Base-by-base conservation (phyloP, 2,329 filamentous ascomycete genomes). In the Cercospora sesami region DNA sequence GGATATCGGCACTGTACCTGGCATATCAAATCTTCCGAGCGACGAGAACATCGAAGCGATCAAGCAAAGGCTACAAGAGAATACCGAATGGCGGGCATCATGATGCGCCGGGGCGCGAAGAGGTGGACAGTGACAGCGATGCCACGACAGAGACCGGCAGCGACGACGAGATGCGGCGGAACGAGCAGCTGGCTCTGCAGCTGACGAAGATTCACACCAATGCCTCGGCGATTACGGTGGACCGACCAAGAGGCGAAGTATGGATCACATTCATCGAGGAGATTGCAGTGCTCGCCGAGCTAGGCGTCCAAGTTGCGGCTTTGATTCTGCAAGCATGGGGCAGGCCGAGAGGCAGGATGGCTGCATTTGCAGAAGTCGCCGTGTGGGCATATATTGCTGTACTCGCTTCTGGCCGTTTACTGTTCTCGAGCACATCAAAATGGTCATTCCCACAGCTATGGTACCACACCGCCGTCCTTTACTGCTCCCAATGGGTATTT, bases 401-500 rank as follows among this genome's bases (percentile, higher is more conserved):
- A 16, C 85, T 99, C 67, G 89, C 89, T 14, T 86, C 88, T 21
- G 81, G 93, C 53, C 89, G 95, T 36, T 82, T 97, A 62, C 75
- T 89, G 80, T 80, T 87, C 84, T 80, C 90, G 79, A 84, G 81
- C 64, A 80, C 82, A 55, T 79, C 88, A 82, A 80, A 87, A 81
- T 75, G 87, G 83, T 84, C 92, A 79, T 79, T 95, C 14, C 90
- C 91, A 8, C 85, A 86, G 67, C 82, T 98, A 8, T 99, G 95
- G 95, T 94, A 94, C 77, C 95, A 99, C 80, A 98, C 95, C 0
- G 91, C 93, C 21, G 81, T 86, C 70, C 88, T 99, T 64, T 99
- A 99, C 79, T 86, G 87, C 64, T 83, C 89, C 64, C 90, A 94
- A 78, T 99, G 94, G 93, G 76, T 95, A 5, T 89, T 94, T 75